A percentile compares a stretch with the other conserved stretches of the same genome.
Evolutionary conservation across 1,139 yeast genomes (phyloP).

Genomic region (Candida glucosophila): DNA sequence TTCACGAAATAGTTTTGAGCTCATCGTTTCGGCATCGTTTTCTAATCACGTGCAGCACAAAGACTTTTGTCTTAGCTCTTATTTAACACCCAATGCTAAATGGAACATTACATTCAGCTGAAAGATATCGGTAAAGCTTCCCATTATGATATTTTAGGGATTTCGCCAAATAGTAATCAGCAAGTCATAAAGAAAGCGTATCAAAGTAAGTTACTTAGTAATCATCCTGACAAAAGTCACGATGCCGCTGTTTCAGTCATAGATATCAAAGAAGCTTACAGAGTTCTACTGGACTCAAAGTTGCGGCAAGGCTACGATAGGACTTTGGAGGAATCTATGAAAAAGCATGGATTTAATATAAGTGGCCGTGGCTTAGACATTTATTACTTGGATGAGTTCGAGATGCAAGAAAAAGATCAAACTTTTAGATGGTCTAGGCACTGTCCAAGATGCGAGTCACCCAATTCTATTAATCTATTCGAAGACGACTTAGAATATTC

Average conservation of each 20-base stretch:
- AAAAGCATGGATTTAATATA: slow-evolving; percentile 41
- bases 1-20: too few relatives aligned
- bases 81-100: too few relatives aligned
- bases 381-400: slow-evolving; percentile 55
- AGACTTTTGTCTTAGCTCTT: too few relatives aligned
- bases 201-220: slow-evolving; percentile 41
- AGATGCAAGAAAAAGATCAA: slow-evolving; percentile 15
- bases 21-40: too few relatives aligned
- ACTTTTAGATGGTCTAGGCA: slow-evolving; percentile 33
- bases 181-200: slow-evolving; percentile 55
- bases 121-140: slow-evolving; percentile 8
- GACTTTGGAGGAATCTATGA: slow-evolving; percentile 25
- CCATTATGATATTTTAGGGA: slow-evolving; percentile 48
- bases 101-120: slow-evolving; percentile 3
- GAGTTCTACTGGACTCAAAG: slow-evolving; percentile 32
- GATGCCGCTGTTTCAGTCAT: slow-evolving; percentile 18
- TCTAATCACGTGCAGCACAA: too few relatives aligned
- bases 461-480: slow-evolving; percentile 44
- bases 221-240: slow-evolving; percentile 70
- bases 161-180: slow-evolving; percentile 26
- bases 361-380: slow-evolving; percentile 63
- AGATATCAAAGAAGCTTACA: slow-evolving; percentile 53
- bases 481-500: slow-evolving; percentile 46
- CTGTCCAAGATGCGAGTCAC: slow-evolving; percentile 69
- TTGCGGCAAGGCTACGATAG: slow-evolving; percentile 41